Base-by-base conservation (phyloP, 2,329 filamentous ascomycete genomes). In the Leptoxyphium fumago region DNA sequence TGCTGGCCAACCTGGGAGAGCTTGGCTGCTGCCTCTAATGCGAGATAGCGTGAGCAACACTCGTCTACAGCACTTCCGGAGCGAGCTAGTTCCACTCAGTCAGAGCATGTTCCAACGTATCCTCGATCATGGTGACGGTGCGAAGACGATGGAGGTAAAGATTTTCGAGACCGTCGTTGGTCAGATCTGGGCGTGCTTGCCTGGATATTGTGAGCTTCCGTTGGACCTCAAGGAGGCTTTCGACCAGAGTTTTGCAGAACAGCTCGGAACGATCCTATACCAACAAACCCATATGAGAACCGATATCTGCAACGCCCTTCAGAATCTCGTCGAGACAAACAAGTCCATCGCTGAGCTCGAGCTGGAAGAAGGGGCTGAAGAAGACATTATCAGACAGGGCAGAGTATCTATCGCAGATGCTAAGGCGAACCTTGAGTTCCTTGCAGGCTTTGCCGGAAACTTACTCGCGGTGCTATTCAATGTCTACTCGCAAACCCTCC, bases 391-490 rank as follows among this genome's bases (percentile, higher is more conserved):
- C 30, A 70, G 86, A 10, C 84, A 89, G 59, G 82, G 82, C 55
- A 74, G 88, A 41, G 75, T 95, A 11, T 79, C 82, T 3, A 87
- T 82, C 59, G 74, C 71, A 3, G 72, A 78, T 34, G 89, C 91
- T 0, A 69, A 78, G 60, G 80, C 80, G 63, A 95, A 95, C 58
- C 67, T 96, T 34, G 69, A 77, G n/a, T 81, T 94, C 60, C 71
- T 98, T 10, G 78, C 84, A 13, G 69, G 70, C 1, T 88, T 91
- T 58, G 75, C 89, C 1, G 82, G 82, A 48, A 96, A 96, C 56
- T 75, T 98, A 65, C 76, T 98, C 38, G 88, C 91, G 6, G 89
- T 96, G 0, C 70, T 98, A n/a, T 96, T 98, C 72, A 98, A 98
- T 60, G 89, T 98, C 39, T 98, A 98, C 67, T 94, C 84, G 50